Percentiles rank a stretch among this genome's conserved stretches.
phyloP scores from a whole-genome alignment of 257 asterid genomes.

The Buddleja alternifolia region DNA sequence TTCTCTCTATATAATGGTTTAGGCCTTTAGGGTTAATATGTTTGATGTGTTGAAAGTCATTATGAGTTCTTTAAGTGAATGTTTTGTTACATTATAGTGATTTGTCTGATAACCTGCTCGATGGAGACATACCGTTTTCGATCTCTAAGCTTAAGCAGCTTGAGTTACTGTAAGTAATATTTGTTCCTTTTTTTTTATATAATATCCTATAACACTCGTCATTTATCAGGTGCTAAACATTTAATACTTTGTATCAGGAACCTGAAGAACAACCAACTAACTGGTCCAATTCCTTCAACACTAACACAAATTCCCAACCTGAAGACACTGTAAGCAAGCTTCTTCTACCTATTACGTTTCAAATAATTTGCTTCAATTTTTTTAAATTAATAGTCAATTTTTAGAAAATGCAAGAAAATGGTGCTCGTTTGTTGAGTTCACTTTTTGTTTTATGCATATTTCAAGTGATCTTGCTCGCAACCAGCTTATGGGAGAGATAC shows the following conservation, averaged over 20 bases:
- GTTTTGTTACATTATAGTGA: constrained; percentile 54
- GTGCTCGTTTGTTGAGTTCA: background rate
- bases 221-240: background rate
- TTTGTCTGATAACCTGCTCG: constrained; percentile 75
- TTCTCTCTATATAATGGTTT: background rate
- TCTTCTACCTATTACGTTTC: background rate
- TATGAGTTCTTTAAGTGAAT: background rate
- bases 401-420: no score
- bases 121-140: constrained; percentile 90
- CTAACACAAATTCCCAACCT: constrained; percentile 92
- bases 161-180: constrained; percentile 71
- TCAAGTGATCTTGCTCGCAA: constrained; percentile 88
- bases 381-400: no score
- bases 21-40: background rate
- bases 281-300: constrained; percentile 96
- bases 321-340: constrained; percentile 75
- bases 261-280: constrained; percentile 81
- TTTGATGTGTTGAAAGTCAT: background rate
- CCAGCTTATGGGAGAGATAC: constrained; percentile 92
- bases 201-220: background rate
- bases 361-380: no score
- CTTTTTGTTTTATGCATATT: constrained; percentile 12
- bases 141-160: constrained; percentile 93
- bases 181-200: background rate
- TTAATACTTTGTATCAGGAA: constrained; percentile 43